phyloP scores from a whole-genome alignment of 1,139 yeast species.

The Suhomyces kunorum region DNA sequence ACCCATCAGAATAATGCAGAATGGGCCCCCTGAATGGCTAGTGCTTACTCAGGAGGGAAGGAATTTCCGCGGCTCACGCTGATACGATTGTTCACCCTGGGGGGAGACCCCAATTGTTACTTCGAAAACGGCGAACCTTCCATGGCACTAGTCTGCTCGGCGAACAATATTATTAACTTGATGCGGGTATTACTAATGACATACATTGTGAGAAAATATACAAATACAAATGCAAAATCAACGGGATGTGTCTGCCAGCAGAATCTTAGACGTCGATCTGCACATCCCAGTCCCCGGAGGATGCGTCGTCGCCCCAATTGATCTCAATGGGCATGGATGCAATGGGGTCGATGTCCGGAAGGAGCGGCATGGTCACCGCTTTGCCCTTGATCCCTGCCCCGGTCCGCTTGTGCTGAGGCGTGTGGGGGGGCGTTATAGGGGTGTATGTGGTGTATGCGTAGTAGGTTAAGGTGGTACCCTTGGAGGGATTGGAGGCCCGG shows the following conservation, averaged over 20 bases:
- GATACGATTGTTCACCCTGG: too few species aligned
- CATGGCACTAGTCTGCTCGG: too few species aligned
- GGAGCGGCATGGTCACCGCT: background rate
- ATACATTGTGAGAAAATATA: conserved; percentile 4
- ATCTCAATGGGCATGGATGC: conserved; percentile 11
- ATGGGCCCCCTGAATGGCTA: too few species aligned
- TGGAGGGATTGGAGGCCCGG: background rate
- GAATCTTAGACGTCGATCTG: conserved; percentile 9
- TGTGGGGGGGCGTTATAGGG: conserved; percentile 5
- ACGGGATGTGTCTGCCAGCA: conserved; percentile 9
- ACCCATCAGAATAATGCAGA: too few species aligned
- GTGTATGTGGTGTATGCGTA: background rate
- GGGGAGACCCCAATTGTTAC: conserved; percentile 1
- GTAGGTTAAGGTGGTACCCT: background rate
- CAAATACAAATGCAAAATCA: conserved; percentile 2
- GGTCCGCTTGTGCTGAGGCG: conserved; percentile 3
- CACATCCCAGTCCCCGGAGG: conserved; percentile 8
- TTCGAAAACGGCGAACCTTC: conserved; percentile 1
- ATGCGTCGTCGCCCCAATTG: conserved; percentile 6
- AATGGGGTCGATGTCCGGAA: conserved; percentile 4
- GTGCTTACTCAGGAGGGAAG: too few species aligned
- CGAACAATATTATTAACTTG: background rate
- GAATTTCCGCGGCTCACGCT: too few species aligned
- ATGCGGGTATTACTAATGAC: conserved; percentile 6
- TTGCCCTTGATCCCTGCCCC: background rate